These are phyloP conservation scores for Jatropha multifida DNA, from an alignment of 441 rosid species.

Conservation along the genomic window DNA sequence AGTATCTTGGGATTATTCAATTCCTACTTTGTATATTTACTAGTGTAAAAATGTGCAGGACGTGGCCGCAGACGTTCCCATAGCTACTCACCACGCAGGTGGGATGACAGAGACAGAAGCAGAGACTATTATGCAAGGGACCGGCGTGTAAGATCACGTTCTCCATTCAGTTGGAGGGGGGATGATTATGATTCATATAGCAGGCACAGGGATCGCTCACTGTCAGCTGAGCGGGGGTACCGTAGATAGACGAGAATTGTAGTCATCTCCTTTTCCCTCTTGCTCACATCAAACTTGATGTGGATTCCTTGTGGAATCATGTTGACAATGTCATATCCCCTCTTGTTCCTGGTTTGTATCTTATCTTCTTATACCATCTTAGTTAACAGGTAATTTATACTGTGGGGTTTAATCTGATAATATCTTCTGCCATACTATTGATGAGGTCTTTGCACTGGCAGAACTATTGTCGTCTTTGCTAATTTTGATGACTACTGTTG, in stretches of 20 bases:
- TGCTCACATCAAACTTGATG: neutral
- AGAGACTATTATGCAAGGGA: conserved; percentile 42
- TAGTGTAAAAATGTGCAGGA: conserved; percentile 27
- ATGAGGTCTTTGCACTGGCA: neutral
- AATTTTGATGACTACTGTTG: neutral
- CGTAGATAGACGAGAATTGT: conserved; percentile 24
- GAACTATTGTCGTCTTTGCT: neutral
- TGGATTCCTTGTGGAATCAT: conserved; percentile 6
- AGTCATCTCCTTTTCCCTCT: neutral
- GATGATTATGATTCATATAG: conserved; percentile 34
- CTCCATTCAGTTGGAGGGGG: conserved; percentile 39
- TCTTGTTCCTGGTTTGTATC: neutral
- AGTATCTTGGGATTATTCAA: neutral
- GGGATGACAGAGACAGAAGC: conserved; percentile 21
- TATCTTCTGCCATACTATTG: neutral
- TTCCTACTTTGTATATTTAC: neutral
- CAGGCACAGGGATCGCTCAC: conserved; percentile 41
- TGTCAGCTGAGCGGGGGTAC: conserved; percentile 35
- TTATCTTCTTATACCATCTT: neutral
- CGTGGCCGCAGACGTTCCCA: conserved; percentile 38
- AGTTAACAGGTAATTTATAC: neutral
- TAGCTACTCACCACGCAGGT: conserved; percentile 45
- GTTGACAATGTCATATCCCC: neutral
- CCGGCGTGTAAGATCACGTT: conserved; percentile 45
- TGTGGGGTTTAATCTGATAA: neutral